Conservation (phyloP, 2,329 filamentous ascomycete genomes). For the Colletotrichum aenigma region DNA sequence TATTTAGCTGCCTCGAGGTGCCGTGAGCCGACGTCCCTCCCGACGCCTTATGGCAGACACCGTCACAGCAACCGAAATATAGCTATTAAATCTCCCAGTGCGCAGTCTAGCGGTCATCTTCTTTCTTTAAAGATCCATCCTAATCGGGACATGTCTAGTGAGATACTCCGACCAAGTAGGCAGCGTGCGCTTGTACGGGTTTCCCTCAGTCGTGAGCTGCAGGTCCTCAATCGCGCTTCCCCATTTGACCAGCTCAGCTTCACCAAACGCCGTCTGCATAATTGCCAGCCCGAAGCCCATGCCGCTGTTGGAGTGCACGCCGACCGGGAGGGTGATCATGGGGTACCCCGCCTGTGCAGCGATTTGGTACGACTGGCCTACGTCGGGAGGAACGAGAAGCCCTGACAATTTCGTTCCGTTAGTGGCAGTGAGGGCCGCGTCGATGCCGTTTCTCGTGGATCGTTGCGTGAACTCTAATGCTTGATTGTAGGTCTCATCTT, state of each 20-base stretch:
- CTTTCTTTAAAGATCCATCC: background rate
- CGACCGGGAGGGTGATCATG: constrained; percentile 71
- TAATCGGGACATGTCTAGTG: constrained; percentile 45
- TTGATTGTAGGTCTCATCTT: constrained; percentile 69
- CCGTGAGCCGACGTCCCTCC: background rate
- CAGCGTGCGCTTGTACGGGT: constrained; percentile 49
- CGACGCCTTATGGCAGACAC: background rate
- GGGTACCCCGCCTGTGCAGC: constrained; percentile 80
- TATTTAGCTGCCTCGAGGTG: background rate
- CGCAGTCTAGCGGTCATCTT: background rate
- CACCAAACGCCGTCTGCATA: constrained; percentile 64
- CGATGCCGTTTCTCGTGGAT: constrained; percentile 69
- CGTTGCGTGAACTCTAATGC: constrained; percentile 66
- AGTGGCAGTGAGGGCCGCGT: constrained; percentile 63
- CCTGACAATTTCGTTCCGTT: constrained; percentile 55
- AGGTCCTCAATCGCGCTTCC: constrained; percentile 68
- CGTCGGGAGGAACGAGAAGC: constrained; percentile 71
- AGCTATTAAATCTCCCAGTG: background rate
- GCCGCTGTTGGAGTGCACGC: constrained; percentile 53
- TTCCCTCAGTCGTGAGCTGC: constrained; percentile 42
- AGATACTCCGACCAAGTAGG: constrained; percentile 60
- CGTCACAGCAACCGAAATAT: background rate
- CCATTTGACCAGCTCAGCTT: constrained; percentile 62
- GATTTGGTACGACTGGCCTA: constrained; percentile 71
- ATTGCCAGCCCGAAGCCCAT: constrained; percentile 68